A percentile compares a stretch with the other conserved stretches of the same genome.
Conservation (phyloP, 768 basidiomycete genomes). For the Cystofilobasidium macerans region DNA sequence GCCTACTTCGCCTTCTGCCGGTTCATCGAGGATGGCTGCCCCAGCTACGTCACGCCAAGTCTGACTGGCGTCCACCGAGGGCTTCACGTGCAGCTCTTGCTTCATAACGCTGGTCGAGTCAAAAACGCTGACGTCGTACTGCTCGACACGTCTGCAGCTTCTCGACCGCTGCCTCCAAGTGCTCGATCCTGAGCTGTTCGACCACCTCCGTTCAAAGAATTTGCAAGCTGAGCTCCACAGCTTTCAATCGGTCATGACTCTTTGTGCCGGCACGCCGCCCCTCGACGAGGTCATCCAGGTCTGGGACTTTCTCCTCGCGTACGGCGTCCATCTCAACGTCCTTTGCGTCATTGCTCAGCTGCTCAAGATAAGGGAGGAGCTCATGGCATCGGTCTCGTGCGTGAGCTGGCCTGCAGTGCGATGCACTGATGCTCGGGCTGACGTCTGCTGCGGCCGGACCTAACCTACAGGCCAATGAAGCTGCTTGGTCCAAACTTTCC, state of each 20-base stretch:
- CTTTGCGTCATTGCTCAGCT: conserved; percentile 94
- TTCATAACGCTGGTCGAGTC: background rate
- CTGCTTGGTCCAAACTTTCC: conserved; percentile 78
- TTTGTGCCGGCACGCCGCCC: conserved; percentile 94
- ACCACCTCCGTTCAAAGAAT: conserved; percentile 73
- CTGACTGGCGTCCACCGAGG: conserved; percentile 91
- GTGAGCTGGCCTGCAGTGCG: too few species aligned
- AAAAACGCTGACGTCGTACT: background rate
- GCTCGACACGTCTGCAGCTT: conserved; percentile 46
- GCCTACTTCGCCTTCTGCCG: conserved; percentile 93
- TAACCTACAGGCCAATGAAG: conserved; percentile 67
- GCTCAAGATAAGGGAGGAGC: conserved; percentile 73
- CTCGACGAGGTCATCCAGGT: conserved; percentile 84
- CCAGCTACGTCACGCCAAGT: conserved; percentile 92
- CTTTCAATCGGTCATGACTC: conserved; percentile 87
- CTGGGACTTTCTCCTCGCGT: conserved; percentile 96
- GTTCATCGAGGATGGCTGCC: conserved; percentile 90
- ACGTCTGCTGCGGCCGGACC: too few species aligned
- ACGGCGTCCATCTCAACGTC: conserved; percentile 91
- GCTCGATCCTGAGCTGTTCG: conserved; percentile 76
- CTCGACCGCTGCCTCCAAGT: conserved; percentile 84
- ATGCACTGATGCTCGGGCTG: background rate
- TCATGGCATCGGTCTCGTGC: conserved; percentile 78
- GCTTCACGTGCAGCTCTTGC: conserved; percentile 54
- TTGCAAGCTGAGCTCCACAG: conserved; percentile 93